Evolutionary conservation across 2,329 filamentous ascomycete genomes (phyloP).

Genomic region (Mycosphaerella sp.): DNA sequence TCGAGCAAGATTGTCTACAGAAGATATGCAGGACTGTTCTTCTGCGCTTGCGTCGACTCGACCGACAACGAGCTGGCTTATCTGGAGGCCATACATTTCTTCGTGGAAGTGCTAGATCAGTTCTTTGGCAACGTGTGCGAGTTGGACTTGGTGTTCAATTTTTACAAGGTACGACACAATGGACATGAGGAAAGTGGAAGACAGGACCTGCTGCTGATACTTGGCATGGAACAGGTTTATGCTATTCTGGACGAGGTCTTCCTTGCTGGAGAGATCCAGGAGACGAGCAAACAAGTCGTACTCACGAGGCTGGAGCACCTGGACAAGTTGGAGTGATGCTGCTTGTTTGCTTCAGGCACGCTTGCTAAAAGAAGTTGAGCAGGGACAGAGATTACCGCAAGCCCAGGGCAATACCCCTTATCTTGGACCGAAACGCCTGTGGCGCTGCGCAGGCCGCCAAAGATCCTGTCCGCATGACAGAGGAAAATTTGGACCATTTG

Average conservation of each 20-base stretch:
- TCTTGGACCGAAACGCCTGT: too few species aligned
- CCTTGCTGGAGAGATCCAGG: conserved; percentile 93
- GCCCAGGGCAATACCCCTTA: too few species aligned
- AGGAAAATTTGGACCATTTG: too few species aligned
- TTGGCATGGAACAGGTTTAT: conserved; percentile 59
- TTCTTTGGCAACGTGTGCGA: conserved; percentile 99
- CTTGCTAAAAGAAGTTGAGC: neutral
- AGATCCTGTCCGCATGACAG: too few species aligned
- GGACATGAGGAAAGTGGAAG: neutral
- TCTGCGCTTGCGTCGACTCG: conserved; percentile 97
- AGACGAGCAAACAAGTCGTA: conserved; percentile 98
- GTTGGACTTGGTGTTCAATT: conserved; percentile 76
- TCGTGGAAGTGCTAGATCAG: conserved; percentile 95
- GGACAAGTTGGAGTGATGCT: conserved; percentile 76
- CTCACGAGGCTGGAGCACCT: conserved; percentile 88
- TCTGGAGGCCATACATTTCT: conserved; percentile 97
- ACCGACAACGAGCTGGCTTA: conserved; percentile 98
- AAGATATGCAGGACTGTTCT: conserved; percentile 95
- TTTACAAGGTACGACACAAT: conserved; percentile 52
- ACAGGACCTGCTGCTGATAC: conserved; percentile 4
- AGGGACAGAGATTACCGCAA: neutral
- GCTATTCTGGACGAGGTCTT: conserved; percentile 98
- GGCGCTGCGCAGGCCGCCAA: too few species aligned
- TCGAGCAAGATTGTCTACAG: conserved; percentile 92
- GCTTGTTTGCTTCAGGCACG: neutral